Evolutionary conservation across 2,329 filamentous ascomycete genomes (phyloP), one percentile per base, ranked within the genome.

Genomic region (Chrysoporthe austroafricana): DNA sequence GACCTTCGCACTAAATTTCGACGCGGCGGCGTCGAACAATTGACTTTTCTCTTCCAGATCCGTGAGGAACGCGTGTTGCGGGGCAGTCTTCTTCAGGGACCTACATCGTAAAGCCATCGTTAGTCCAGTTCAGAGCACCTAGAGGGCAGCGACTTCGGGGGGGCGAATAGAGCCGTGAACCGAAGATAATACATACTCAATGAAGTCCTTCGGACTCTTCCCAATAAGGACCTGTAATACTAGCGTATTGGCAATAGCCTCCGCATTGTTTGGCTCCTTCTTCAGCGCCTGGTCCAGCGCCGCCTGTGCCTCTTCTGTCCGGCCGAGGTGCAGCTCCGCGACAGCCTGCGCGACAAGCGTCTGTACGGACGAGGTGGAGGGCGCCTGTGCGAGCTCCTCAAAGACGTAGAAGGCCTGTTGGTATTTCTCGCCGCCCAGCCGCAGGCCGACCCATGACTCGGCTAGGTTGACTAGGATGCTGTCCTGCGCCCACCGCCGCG

Each of bases 391-490:
- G 61, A 98, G 88, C 80, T 99, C 96, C 80, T 98, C 95, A 76
- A 93, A 98, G 70, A 98, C 95, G 84, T 99, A 98, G 81, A 97
- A 98, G 21, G 95, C 91, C 76, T 96, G 92, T 76, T 98, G 96
- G 80, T 98, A 98, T 78, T 93, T 96, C 73, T 97, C 94, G 73
- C 94, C 94, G 76, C 95, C 95, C 79, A 95, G 84, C 78, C 96
- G 86, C 79, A 98, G 80, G 39, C 94, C 94, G 71, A 97, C 92
- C 96, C 95, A 99, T 8, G 93, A 93, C 81, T 99, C 96, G 8
- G 94, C 94, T 72, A 99, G 81, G 79, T 99, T 98, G 72, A 98
- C 93, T 62, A 98, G 84, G 50, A 98, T 82, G 73, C 91, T 97
- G 77, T 98, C 96, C 80, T 99, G 95, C 8, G 95, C 96, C 92